Conservation (phyloP, 2,329 filamentous ascomycete species). For the Apiospora sp. region DNA sequence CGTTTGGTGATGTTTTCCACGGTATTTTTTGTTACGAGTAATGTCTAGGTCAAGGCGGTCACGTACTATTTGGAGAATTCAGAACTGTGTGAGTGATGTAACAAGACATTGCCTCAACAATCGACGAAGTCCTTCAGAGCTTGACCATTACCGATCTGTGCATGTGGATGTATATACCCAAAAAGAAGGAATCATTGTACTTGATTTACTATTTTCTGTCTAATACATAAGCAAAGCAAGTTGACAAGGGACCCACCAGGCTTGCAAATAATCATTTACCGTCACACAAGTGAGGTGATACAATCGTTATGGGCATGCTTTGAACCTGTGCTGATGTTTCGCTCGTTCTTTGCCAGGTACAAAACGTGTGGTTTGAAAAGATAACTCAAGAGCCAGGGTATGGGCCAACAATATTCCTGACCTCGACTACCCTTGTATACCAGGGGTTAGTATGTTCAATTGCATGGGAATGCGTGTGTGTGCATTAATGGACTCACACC, state of each 20-base stretch:
- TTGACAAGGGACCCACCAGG: too few relatives aligned
- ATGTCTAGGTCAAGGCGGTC: constrained; percentile 10
- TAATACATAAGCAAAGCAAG: too few relatives aligned
- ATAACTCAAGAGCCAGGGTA: not conserved
- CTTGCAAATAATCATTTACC: not conserved
- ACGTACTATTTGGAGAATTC: not conserved
- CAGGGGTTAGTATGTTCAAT: not conserved
- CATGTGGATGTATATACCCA: too few relatives aligned
- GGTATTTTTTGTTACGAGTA: constrained; percentile 18
- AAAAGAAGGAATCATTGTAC: not conserved
- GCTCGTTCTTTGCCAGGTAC: not conserved
- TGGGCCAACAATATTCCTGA: not conserved
- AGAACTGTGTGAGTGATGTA: not conserved
- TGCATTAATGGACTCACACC: not conserved
- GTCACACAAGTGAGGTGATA: not conserved
- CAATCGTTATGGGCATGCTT: not conserved
- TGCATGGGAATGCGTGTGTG: not conserved
- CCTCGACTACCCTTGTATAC: not conserved
- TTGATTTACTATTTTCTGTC: not conserved
- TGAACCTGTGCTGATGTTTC: not conserved
- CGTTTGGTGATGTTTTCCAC: constrained; percentile 9
- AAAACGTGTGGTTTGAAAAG: not conserved
- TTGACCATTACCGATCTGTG: too few relatives aligned
- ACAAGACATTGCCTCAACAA: not conserved
- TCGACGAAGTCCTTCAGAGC: too few relatives aligned